Evolutionary conservation across 1,139 yeast genomes (phyloP).

Genomic region (Debaryomyces sp.): DNA sequence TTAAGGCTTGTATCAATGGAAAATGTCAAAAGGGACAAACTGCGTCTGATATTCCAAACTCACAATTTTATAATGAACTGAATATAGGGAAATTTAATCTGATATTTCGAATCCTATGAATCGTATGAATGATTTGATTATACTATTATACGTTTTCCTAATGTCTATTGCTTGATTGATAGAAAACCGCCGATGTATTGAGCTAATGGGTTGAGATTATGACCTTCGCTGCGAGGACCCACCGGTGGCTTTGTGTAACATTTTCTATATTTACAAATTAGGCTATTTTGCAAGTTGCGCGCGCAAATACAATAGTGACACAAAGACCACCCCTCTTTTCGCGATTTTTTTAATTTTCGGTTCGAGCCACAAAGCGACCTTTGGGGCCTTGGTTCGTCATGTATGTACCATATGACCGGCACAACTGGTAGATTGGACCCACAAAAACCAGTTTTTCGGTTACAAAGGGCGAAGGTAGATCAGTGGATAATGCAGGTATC

Average conservation of each 20-base stretch:
- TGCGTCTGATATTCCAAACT: neutral
- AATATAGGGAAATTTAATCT: neutral
- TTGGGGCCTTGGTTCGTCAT: neutral
- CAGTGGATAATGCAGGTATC: too few species aligned
- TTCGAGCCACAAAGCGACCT: neutral
- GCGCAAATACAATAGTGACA: neutral
- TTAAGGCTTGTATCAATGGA: constrained; percentile 3
- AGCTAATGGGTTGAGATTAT: neutral
- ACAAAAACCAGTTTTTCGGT: too few species aligned
- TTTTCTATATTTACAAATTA: neutral
- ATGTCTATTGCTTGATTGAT: neutral
- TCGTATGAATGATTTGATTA: neutral
- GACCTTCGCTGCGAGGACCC: constrained; percentile 2
- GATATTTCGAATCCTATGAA: neutral
- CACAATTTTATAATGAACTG: neutral
- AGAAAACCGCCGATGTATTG: neutral
- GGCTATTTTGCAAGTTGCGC: neutral
- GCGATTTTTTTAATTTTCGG: neutral
- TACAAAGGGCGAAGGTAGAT: too few species aligned
- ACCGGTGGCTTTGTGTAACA: constrained; percentile 1
- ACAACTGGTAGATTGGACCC: too few species aligned
- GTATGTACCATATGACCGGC: too few species aligned
- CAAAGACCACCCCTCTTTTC: neutral
- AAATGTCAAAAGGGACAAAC: constrained; percentile 3
- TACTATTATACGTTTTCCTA: neutral